Percentiles rank a stretch among this genome's conserved stretches.
Conservation (phyloP, 2,329 filamentous ascomycete genomes). For the Fusarium sambucinum region DNA sequence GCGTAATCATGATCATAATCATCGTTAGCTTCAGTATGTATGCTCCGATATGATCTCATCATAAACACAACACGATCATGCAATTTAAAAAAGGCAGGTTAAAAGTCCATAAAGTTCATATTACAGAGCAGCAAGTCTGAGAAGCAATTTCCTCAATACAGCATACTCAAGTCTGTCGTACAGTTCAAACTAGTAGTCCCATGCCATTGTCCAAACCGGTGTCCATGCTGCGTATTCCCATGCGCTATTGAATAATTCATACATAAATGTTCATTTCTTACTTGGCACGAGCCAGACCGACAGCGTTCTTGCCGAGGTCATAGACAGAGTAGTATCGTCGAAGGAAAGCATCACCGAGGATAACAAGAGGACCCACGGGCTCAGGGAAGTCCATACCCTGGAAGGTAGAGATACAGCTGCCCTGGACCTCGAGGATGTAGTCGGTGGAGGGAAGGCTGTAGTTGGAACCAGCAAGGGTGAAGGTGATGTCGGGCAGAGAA, state of each 20-base stretch:
- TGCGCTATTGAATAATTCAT: conserved; percentile 40
- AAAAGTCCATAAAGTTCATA: conserved; percentile 35
- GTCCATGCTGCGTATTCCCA: conserved; percentile 36
- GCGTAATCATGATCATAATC: conserved; percentile 30
- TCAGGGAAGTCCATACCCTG: conserved; percentile 95
- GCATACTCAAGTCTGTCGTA: conserved; percentile 21
- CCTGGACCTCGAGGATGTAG: conserved; percentile 96
- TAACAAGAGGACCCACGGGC: conserved; percentile 90
- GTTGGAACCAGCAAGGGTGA: conserved; percentile 90
- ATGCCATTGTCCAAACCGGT: conserved; percentile 33
- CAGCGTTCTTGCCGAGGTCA: conserved; percentile 87
- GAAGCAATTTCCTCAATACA: conserved; percentile 21
- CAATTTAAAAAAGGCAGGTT: conserved; percentile 1
- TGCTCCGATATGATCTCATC: conserved; percentile 14
- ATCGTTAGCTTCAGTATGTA: not conserved
- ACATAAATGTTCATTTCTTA: conserved; percentile 45
- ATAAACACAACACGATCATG: conserved; percentile 1
- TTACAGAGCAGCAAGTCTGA: conserved; percentile 42
- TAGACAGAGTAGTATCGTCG: conserved; percentile 96
- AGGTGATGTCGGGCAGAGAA: conserved; percentile 88
- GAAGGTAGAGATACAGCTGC: conserved; percentile 96
- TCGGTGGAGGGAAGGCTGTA: conserved; percentile 91
- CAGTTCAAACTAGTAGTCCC: conserved; percentile 38
- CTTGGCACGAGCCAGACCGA: conserved; percentile 90
- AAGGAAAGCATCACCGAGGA: conserved; percentile 89